Percentiles rank a stretch among this genome's conserved stretches.
These are phyloP conservation scores for Candida nanaspora DNA, from an alignment of 805 yeast species.

Conservation along the genomic window DNA sequence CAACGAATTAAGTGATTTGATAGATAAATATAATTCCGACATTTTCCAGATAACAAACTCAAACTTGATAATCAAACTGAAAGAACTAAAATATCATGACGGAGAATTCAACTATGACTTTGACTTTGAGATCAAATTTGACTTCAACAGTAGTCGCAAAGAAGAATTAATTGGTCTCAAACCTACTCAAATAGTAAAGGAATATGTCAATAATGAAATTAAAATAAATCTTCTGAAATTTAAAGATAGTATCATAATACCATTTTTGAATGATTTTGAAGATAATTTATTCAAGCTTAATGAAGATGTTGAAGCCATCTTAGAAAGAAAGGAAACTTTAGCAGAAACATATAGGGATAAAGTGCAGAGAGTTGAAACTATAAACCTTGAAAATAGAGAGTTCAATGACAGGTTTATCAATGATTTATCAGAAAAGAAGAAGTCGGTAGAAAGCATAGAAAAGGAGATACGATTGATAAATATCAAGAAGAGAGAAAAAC, in stretches of 20 bases:
- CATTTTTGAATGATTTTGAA: slow-evolving; percentile 38
- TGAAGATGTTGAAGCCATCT: slow-evolving; percentile 43
- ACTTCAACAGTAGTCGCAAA: slow-evolving; percentile 5
- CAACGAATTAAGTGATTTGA: slow-evolving; percentile 42
- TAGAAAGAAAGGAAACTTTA: slow-evolving; percentile 47
- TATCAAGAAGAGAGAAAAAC: slow-evolving; percentile 9
- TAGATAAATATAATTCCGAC: slow-evolving; percentile 50
- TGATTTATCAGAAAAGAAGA: slow-evolving; percentile 12
- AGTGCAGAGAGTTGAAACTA: not conserved
- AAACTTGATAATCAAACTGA: slow-evolving; percentile 1
- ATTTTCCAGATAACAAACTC: slow-evolving; percentile 40
- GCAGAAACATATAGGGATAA: slow-evolving; percentile 40
- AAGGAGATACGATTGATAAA: slow-evolving; percentile 11
- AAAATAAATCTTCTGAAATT: slow-evolving; percentile 31
- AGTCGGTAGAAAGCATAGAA: slow-evolving; percentile 10
- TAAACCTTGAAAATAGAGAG: slow-evolving; percentile 3
- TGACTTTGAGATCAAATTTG: slow-evolving; percentile 29
- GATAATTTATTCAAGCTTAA: slow-evolving; percentile 56
- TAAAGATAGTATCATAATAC: slow-evolving; percentile 38
- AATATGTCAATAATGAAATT: slow-evolving; percentile 22
- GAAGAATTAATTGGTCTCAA: slow-evolving; percentile 30
- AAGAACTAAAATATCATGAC: slow-evolving; percentile 2
- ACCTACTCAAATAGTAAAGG: slow-evolving; percentile 36
- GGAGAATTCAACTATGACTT: slow-evolving; percentile 12
- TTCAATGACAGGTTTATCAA: slow-evolving; percentile 9